phyloP scores from a whole-genome alignment of 805 yeast species.

The Lipomyces yamadae region DNA sequence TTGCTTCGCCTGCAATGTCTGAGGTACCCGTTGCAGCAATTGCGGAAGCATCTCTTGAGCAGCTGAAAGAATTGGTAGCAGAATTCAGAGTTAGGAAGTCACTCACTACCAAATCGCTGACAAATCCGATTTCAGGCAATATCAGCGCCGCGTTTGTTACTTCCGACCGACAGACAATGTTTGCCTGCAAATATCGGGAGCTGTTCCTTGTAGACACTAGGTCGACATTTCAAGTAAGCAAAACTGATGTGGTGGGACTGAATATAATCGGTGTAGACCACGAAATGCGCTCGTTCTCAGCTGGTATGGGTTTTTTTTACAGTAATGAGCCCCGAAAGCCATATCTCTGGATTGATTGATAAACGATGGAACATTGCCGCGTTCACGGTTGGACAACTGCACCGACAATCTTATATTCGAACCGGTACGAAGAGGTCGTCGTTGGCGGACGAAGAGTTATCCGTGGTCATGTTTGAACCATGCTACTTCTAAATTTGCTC shows the following conservation, averaged over 20 bases:
- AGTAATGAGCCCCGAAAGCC: neutral
- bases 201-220: conserved; percentile 3
- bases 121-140: neutral
- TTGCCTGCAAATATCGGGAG: neutral
- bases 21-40: neutral
- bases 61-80: neutral
- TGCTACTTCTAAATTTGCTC: neutral
- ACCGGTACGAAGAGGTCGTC: neutral
- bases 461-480: neutral
- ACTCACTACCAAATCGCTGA: neutral
- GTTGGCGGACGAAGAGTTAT: neutral
- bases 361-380: conserved; percentile 1
- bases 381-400: neutral
- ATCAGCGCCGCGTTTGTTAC: neutral
- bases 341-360: conserved; percentile 6
- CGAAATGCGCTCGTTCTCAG: conserved; percentile 8
- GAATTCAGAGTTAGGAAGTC: neutral
- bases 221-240: neutral
- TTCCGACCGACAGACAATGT: neutral
- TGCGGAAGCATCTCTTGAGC: neutral
- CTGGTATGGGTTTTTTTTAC: neutral
- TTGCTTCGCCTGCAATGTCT: neutral
- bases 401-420: neutral
- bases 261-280: conserved; percentile 5
- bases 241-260: neutral